Evolutionary conservation across 2,329 filamentous ascomycete species (phyloP).

Genomic region (Lasiodiplodia theobromae): DNA sequence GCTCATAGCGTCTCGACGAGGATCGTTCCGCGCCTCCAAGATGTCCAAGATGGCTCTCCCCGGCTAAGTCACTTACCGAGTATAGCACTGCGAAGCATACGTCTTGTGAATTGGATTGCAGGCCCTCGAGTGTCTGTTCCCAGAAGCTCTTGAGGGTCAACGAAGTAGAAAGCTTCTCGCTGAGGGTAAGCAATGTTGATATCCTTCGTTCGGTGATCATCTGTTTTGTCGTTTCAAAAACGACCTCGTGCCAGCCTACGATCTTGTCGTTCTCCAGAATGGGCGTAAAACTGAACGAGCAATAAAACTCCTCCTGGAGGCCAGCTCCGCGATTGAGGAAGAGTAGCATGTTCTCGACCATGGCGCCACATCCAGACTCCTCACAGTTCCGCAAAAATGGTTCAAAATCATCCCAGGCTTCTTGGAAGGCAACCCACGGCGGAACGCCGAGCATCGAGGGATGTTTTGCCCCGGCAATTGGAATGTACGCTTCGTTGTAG

Average conservation of each 20-base stretch:
- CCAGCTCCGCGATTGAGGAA: constrained; percentile 28
- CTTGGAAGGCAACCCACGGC: constrained; percentile 69
- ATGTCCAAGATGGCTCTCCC: constrained; percentile 37
- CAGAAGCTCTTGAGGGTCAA: constrained; percentile 27
- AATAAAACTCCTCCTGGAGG: constrained; percentile 29
- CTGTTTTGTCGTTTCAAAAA: constrained; percentile 31
- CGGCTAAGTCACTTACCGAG: constrained; percentile 40
- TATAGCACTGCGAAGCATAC: constrained; percentile 45
- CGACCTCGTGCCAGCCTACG: constrained; percentile 26
- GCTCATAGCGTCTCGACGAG: constrained; percentile 39
- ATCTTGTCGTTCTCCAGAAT: constrained; percentile 29
- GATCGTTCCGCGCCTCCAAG: constrained; percentile 39
- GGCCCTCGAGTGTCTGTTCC: constrained; percentile 33
- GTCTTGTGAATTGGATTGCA: constrained; percentile 41
- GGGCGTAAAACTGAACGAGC: constrained; percentile 31
- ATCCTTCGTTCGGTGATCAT: constrained; percentile 29
- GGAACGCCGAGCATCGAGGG: constrained; percentile 72
- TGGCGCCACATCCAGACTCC: constrained; percentile 27
- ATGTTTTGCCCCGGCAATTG: constrained; percentile 74
- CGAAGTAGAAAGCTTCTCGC: constrained; percentile 17
- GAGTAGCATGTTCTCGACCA: constrained; percentile 30
- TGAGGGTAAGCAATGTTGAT: constrained; percentile 26
- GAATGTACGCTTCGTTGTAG: constrained; percentile 72
- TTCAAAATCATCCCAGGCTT: constrained; percentile 73
- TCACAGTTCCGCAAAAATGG: constrained; percentile 26